Base-by-base conservation (phyloP, 352 stramenopile genomes). In the Globisporangium recalcitrans region DNA sequence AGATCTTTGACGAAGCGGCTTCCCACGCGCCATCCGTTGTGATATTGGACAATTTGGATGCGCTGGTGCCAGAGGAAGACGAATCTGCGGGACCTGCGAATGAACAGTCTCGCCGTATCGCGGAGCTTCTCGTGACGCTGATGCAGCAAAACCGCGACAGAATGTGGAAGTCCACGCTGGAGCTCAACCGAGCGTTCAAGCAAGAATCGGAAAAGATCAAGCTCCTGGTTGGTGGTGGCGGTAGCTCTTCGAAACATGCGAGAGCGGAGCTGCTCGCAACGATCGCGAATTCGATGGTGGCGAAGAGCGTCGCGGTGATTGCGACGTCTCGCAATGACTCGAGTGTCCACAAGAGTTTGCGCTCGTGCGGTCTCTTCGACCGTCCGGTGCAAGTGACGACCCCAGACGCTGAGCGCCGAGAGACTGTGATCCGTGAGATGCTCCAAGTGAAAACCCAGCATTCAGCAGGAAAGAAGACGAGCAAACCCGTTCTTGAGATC, bases 61-160 rank as follows among this genome's bases (percentile, higher is more conserved):
- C 85, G 21, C 58, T 97, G 16, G 71, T 90, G 6, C 88, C 87
- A 10, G 75, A 87, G 62, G 87, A 96, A 72, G 72, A 87, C 21
- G 88, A 96, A 27, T 79, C 84, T 14, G 72, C 67, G 27, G 81
- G 82, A 21, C 68, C 76, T 14, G 80, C 75, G 6, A 96, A 95
- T 49, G 87, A 93, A n/a, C 88, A 96, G 72, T 82, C 88, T 8
- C 78, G 84, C 16, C 85, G 86, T n/a, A 87, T 96, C 6, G 88
- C 86, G 0, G 87, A 95, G 52, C 73, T 87, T 38, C 42, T 96
- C 1, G 69, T 88, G 27, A 75, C 78, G 31, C 58, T 88, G 21
- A 77, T 91, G 67, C 75, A 78, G 31, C 70, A 86, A 11, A 74
- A 66, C 7, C 65, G 62, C 21, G 72, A 85, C 19, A 70, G 72